These are phyloP conservation scores for Rhodocollybia butyracea DNA, from an alignment of 768 basidiomycete species.

Conservation along the genomic window DNA sequence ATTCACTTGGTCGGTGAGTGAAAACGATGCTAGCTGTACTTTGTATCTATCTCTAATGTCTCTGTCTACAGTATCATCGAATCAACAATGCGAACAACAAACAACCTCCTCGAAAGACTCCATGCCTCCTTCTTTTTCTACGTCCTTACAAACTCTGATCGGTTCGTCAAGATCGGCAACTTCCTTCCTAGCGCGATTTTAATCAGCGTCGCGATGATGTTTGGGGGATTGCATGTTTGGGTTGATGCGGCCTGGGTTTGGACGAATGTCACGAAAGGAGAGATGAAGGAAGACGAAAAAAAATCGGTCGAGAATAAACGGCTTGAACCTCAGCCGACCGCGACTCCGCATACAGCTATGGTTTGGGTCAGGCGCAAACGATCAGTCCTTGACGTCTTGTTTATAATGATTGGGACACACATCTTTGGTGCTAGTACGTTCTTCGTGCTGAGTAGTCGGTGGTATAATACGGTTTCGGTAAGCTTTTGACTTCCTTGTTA, in stretches of 20 bases:
- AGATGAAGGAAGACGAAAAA: constrained; percentile 19
- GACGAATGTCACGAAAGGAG: constrained; percentile 10
- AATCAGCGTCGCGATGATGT: constrained; percentile 81
- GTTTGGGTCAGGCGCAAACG: constrained; percentile 47
- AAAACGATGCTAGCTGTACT: constrained; percentile 1
- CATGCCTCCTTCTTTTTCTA: constrained; percentile 99
- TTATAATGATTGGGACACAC: constrained; percentile 58
- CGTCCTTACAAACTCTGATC: constrained; percentile 56
- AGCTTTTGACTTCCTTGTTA: constrained; percentile 7
- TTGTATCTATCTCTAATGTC: constrained; percentile 3
- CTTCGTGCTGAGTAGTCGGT: constrained; percentile 38
- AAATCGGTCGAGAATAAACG: no score
- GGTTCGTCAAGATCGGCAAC: constrained; percentile 85
- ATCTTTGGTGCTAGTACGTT: constrained; percentile 51
- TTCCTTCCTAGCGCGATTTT: constrained; percentile 88
- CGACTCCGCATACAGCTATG: constrained; percentile 8
- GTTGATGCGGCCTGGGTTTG: constrained; percentile 60
- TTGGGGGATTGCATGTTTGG: constrained; percentile 78
- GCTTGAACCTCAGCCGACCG: no score
- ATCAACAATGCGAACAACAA: constrained; percentile 83
- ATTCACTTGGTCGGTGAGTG: constrained; percentile 81
- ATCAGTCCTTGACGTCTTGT: constrained; percentile 50
- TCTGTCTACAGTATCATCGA: constrained; percentile 64
- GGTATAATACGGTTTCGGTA: constrained; percentile 45
- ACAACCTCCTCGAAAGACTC: constrained; percentile 92